These are phyloP conservation scores for Eutypa lata DNA, from an alignment of 2,329 filamentous ascomycete genomes.

Conservation along the genomic window DNA sequence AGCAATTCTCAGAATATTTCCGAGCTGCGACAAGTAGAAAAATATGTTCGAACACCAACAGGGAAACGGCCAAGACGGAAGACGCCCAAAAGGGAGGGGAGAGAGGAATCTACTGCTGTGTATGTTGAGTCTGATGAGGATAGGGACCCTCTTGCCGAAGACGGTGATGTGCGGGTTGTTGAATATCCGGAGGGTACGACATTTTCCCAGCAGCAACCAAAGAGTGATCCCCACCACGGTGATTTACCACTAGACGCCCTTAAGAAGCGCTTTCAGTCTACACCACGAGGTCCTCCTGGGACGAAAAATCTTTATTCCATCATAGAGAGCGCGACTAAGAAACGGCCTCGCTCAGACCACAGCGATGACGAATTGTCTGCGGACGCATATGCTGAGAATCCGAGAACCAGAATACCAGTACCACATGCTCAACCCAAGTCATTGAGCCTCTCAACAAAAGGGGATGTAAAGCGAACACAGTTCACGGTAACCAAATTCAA, in stretches of 20 bases:
- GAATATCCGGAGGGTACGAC: neutral
- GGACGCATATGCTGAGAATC: slow-evolving; percentile 10
- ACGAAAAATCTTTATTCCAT: neutral
- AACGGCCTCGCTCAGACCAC: neutral
- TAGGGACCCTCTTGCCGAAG: neutral
- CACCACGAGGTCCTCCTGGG: neutral
- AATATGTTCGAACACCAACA: neutral
- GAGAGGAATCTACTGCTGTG: neutral
- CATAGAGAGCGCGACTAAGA: neutral
- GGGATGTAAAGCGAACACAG: slow-evolving; percentile 17
- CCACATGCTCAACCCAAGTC: slow-evolving; percentile 8
- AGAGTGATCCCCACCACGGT: neutral
- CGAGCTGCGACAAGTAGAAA: slow-evolving; percentile 10
- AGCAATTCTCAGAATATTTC: slow-evolving; percentile 5
- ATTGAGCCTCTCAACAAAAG: slow-evolving; percentile 20
- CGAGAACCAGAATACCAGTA: slow-evolving; percentile 6
- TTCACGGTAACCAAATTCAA: slow-evolving; percentile 7
- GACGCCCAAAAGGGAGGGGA: neutral
- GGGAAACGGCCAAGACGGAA: slow-evolving; percentile 4
- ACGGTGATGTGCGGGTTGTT: slow-evolving; percentile 7
- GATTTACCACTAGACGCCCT: neutral
- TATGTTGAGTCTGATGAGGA: slow-evolving; percentile 1
- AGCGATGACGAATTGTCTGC: slow-evolving; percentile 20
- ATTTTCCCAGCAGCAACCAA: neutral
- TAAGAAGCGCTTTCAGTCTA: neutral